Conservation (phyloP, 805 yeast genomes). For the Pichia nanzhaoensis region DNA sequence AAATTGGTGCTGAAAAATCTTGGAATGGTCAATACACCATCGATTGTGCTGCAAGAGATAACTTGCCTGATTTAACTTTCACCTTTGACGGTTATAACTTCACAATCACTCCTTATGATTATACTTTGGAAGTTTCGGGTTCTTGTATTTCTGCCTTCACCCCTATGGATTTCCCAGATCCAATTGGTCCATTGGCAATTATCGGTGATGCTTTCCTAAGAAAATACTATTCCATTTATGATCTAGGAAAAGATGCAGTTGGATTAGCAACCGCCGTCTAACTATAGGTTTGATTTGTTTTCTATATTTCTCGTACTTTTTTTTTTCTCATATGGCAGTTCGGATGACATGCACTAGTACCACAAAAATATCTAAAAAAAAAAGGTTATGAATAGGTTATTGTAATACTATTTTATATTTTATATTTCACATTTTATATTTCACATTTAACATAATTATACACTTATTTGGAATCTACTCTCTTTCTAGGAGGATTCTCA, state of each 20-base stretch:
- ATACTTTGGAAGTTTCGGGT: conserved; percentile 90
- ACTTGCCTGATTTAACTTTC: conserved; percentile 87
- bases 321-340: neutral
- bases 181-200: conserved; percentile 94
- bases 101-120: conserved; percentile 83
- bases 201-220: conserved; percentile 97
- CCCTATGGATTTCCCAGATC: conserved; percentile 96
- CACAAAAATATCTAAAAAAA: neutral
- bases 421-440: neutral
- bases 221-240: conserved; percentile 90
- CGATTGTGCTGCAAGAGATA: conserved; percentile 81
- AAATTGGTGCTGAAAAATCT: conserved; percentile 94
- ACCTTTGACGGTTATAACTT: conserved; percentile 87
- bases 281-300: conserved; percentile 7
- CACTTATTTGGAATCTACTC: neutral
- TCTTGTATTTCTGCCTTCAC: conserved; percentile 95
- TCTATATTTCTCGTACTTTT: neutral
- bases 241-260: conserved; percentile 83
- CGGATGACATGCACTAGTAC: too few species aligned
- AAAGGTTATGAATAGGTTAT: neutral
- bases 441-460: neutral
- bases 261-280: conserved; percentile 80
- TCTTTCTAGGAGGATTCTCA: conserved; percentile 1
- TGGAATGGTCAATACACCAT: conserved; percentile 97
- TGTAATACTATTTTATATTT: neutral